phyloP scores from a whole-genome alignment of 2,329 filamentous ascomycete species.

The Pseudocercospora fuligena region DNA sequence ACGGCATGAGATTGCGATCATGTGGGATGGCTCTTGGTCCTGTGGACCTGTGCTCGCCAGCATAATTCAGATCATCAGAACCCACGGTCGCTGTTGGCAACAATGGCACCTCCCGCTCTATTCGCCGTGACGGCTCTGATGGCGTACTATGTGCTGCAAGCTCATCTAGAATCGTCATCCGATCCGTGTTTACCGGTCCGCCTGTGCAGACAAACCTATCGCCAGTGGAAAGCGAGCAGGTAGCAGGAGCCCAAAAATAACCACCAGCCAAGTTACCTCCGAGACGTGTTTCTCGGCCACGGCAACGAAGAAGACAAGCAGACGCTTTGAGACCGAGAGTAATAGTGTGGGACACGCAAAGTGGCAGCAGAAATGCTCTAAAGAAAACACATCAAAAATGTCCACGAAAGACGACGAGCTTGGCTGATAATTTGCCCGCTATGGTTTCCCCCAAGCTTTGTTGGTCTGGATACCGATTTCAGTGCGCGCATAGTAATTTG shows the following conservation, averaged over 20 bases:
- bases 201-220: no score
- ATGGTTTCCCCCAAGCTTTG: no score
- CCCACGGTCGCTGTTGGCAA: background rate
- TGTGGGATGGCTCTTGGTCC: slow-evolving; percentile 2
- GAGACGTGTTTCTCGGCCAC: background rate
- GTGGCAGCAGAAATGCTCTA: background rate
- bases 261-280: no score
- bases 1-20: background rate
- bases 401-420: no score
- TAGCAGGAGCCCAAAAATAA: no score
- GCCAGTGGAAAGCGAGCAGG: background rate
- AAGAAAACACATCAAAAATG: no score
- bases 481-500: no score
- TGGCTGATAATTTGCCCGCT: no score
- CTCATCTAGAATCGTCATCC: no score
- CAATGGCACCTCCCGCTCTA: background rate
- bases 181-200: no score
- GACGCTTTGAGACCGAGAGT: background rate
- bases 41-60: background rate
- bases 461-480: no score
- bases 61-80: background rate
- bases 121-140: background rate
- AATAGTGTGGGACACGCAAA: background rate
- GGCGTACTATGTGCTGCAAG: background rate
- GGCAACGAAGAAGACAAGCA: background rate